Evolutionary conservation across 768 basidiomycete species (phyloP), one percentile per base, ranked within the genome.

Genomic region (Collybia sordida): DNA sequence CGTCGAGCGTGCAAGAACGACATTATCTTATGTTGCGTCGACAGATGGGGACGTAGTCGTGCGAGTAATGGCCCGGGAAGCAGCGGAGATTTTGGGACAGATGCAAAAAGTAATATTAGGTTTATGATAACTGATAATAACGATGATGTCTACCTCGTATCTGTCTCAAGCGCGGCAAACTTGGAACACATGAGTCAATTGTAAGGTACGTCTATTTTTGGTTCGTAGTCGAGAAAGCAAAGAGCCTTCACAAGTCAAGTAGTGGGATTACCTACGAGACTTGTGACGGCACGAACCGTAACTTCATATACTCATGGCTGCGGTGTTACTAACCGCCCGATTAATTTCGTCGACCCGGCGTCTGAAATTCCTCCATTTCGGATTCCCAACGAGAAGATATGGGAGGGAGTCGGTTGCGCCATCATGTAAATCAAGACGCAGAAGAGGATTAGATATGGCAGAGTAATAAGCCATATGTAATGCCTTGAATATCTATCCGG

Each of bases 391-490:
- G 12, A 73, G 68, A 34, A 88, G 73, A 44, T 83, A 74, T 8
- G 79, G 74, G 0, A 74, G 68, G 38, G 79, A 78, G 54, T 88
- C 87, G 53, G 64, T 64, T 5, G 67, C 65, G 34, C 85, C 83
- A 1, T 68, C 59, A 2, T 78, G 64, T 17, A 72, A 66, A 53
- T 82, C 74, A n/a, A 88, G 72, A 51, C 78, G 85, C 45, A 93
- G 73, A 70, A 96, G 94, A 2, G 93, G 93, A 59, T 95, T 94
- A 36, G 90, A 86, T 42, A 91, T 78, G 19, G 93, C 80, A 28
- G 79, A 76, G 55, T 91, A 88, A 67, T 93, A 93, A 0, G 90
- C 88, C 73, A 90, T 88, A 62, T 96, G 93, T 46, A 95, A 66
- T 7, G 93, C 90, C 61, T 86, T 89, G 77, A 93, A 94, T 36